Base-by-base conservation (phyloP, 164 flowering plant genomes). In the Litsea cubeba region DNA sequence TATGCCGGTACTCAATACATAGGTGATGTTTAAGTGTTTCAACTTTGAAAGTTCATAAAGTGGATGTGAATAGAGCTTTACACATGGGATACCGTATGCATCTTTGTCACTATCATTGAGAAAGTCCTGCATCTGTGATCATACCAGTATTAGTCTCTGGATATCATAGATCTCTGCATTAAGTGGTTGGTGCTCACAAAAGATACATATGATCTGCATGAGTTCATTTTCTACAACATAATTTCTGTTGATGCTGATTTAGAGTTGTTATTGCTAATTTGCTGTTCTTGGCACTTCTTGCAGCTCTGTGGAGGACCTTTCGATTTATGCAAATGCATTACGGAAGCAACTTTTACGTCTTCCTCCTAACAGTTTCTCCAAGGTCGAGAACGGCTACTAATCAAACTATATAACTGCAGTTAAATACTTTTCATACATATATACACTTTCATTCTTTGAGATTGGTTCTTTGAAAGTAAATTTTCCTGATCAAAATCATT, bases 361-460 rank as follows among this genome's bases (percentile, higher is more conserved):
- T 82, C 94, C 95, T 75, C 80, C 94, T 15, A 87, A 91, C 83
- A 87, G 90, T 85, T 84, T 94, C 12, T 91, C 95, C 49, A 94
- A 88, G 94, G 98, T 91, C 18, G 11, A 30, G 65, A 54, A 54
- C n/a, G 4, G 20, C 60, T 54, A 12, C n/a, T 40, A 40, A 8
- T 40, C 46, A 40, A 40, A 40, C 46, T 40, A 8, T 40, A 40
- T 40, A 40, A 40, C 46, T 40, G 46, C 46, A 7, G 46, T 40
- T 8, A 40, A 40, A 40, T 7, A 6, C 10, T 40, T 40, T 40
- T 40, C 0, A 40, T 40, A 40, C 46, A 40, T 8, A 40, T 8
- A 7, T 40, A 40, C 46, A 40, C 11, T 40, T 40, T 40, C 10
- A 40, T 40, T 40, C 11, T 40, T 35, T 35, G 46, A 35, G 46